Evolutionary conservation across 495 filamentous ascomycete species (phyloP), one percentile per base, ranked within the genome.

Genomic region (Hypoxylon crocopeplum): DNA sequence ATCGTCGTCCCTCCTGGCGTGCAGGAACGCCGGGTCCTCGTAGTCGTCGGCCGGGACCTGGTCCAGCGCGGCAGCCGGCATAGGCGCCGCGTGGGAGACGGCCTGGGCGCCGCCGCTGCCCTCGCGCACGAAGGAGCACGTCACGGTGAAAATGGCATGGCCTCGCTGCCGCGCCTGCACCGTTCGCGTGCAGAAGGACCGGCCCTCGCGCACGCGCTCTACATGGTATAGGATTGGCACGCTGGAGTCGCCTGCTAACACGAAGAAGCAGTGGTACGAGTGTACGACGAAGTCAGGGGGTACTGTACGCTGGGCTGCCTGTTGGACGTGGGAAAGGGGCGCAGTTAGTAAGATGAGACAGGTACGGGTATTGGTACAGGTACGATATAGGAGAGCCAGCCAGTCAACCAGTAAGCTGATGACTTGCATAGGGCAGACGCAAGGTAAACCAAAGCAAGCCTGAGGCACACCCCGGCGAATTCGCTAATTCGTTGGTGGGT

Each of bases 191-290:
- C 90, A 84, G 72, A 93, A 98, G 48, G 88, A 93, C 46, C 86
- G 82, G n/a, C 94, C 94, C 58, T 93, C 88, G 49, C 94, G 88
- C 25, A 98, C 90, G 41, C 87, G 85, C 76, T 97, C 93, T 24
- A 98, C 94, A 67, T 96, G 87, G 72, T 78, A 98, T 49, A 97
- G 76, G 59, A 98, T 89, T 3, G 94, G 93, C 29, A 95, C 85
- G 33, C 88, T 84, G 6, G 86, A 78, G 69, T 93, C 87, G 22
- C 93, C 94, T 8, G 91, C 92, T 1, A 98, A 87, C 30, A 98
- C 87, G 77, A 98, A 98, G 80, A 97, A 98, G 82, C 93, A 97
- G 81, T 98, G 94, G 91, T 96, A 96, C 73, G 86, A 90, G 77
- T 98, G 93, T 38, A 92, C 82, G 57, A 86, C 80, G 77, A 96